A percentile compares a stretch with the other conserved stretches of the same genome.
Conservation (phyloP, 192 early-diverging fungal species). For the Pilaira anomala region DNA sequence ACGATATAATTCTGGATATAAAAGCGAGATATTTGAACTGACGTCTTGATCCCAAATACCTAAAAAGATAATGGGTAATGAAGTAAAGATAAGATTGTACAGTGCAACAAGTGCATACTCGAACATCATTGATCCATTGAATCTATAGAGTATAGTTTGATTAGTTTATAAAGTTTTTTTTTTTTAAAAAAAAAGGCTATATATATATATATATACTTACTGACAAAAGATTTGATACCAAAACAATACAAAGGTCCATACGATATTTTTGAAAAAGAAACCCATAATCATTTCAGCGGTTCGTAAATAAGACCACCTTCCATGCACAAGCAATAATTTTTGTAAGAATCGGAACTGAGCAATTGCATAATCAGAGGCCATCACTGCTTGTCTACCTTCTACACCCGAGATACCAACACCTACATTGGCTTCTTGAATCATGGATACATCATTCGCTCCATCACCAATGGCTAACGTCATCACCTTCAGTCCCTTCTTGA, state of each 20-base stretch:
- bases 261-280: slow-evolving; percentile 96
- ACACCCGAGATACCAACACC: slow-evolving; percentile 94
- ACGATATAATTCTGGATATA: slow-evolving; percentile 80
- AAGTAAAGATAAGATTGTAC: slow-evolving; percentile 86
- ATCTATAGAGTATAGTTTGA: slow-evolving; percentile 40
- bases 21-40: slow-evolving; percentile 56
- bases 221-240: slow-evolving; percentile 91
- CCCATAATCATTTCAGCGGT: slow-evolving; percentile 83
- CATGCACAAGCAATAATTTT: slow-evolving; percentile 89
- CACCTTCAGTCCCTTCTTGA: slow-evolving; percentile 77
- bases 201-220: slow-evolving; percentile 32
- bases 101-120: slow-evolving; percentile 85
- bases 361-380: slow-evolving; percentile 93
- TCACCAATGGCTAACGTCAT: slow-evolving; percentile 95
- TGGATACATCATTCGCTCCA: slow-evolving; percentile 97
- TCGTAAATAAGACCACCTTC: slow-evolving; percentile 88
- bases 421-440: slow-evolving; percentile 98
- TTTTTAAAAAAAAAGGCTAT: background rate
- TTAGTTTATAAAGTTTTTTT: no score
- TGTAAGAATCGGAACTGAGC: slow-evolving; percentile 86
- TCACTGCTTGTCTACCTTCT: slow-evolving; percentile 92
- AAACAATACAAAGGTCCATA: slow-evolving; percentile 85
- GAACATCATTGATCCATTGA: slow-evolving; percentile 74
- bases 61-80: slow-evolving; percentile 70
- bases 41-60: slow-evolving; percentile 85